Conservation (phyloP, 345 rosid species). For the Citrus glauca region DNA sequence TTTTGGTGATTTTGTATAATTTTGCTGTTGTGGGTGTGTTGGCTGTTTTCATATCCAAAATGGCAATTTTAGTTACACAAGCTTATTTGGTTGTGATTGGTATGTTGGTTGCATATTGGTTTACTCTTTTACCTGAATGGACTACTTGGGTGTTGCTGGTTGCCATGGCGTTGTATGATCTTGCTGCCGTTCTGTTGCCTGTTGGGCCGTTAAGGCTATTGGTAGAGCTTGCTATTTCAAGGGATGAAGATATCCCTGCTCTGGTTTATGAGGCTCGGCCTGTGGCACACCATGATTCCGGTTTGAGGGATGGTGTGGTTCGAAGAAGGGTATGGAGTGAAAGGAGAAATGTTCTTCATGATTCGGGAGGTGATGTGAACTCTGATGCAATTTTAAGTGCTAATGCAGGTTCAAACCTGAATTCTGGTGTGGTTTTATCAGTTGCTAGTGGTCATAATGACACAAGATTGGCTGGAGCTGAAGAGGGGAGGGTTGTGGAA, state of each 20-base stretch:
- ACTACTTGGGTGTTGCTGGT: slow-evolving; percentile 88
- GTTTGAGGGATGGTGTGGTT: slow-evolving; percentile 22
- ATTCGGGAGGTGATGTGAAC: slow-evolving; percentile 13
- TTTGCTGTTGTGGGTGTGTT: slow-evolving; percentile 83
- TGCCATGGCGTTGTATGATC: slow-evolving; percentile 79
- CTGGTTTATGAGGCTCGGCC: slow-evolving; percentile 91
- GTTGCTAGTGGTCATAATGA: slow-evolving; percentile 10
- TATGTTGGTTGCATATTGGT: slow-evolving; percentile 87
- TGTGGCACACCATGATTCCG: slow-evolving; percentile 40
- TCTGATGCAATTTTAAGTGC: slow-evolving; percentile 4
- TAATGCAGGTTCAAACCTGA: slow-evolving; percentile 14
- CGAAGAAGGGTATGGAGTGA: slow-evolving; percentile 85
- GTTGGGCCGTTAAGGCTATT: slow-evolving; percentile 84
- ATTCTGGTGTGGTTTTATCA: slow-evolving; percentile 10
- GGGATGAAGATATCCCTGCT: slow-evolving; percentile 97
- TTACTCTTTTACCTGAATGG: slow-evolving; percentile 89
- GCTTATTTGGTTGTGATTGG: slow-evolving; percentile 82
- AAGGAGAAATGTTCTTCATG: slow-evolving; percentile 24
- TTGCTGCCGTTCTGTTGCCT: slow-evolving; percentile 92
- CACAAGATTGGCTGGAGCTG: slow-evolving; percentile 31
- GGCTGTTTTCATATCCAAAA: slow-evolving; percentile 82
- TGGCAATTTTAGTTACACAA: slow-evolving; percentile 84
- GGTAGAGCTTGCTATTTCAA: slow-evolving; percentile 91
- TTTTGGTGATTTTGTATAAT: slow-evolving; percentile 54
- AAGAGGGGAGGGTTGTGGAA: slow-evolving; percentile 32